Evolutionary conservation across 2,329 filamentous ascomycete species (phyloP), one percentile per base, ranked within the genome.

Genomic region (Hortaea sp.): DNA sequence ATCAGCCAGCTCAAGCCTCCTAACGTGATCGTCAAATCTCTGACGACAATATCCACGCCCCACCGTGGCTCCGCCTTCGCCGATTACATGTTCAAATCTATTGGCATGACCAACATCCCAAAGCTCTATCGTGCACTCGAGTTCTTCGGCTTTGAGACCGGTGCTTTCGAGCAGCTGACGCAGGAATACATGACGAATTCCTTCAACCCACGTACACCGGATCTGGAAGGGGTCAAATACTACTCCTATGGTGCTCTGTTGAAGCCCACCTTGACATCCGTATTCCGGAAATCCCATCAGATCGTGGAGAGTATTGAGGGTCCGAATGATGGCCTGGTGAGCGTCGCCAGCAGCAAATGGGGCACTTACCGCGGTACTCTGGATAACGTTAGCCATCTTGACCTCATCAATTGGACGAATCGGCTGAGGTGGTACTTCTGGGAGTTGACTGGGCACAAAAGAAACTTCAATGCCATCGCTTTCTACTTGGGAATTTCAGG

Each of bases 1-100:
- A 78, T 82, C 54, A 79, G 75, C 49, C 70, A 66, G 38, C 63
- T 82, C 20, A 69, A 71, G 42, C 77, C 77, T 7, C 66, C 68
- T 3, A 77, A 81, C 43, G 86, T 95, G 53, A 87, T 86, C 60
- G 85, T 95, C 49, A 73, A 88, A 34, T 81, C 78, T 0, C 61
- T 82, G 53, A 82, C 79, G 0, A 82, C 79, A 0, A 74, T 82
- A 47, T 77, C 78, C 2, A 77, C 75, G 10, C 79, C 79, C 1
- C 79, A 82, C 64, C 64, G 73, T 63, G 77, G 78, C 4, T 79
- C 76, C 28, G 71, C 77, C 5, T 77, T 81, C 51, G 79, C 79
- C 38, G 79, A 82, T 60, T 78, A 78, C 59, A 66, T 79, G 48
- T 72, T 82, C 54, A 68, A 77, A 5, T 69, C 69, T 37, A 77